Percentiles rank a stretch among this genome's conserved stretches.
These are phyloP conservation scores for Choanephora cucurbitarum DNA, from an alignment of 371 early-diverging fungal species.

Conservation along the genomic window DNA sequence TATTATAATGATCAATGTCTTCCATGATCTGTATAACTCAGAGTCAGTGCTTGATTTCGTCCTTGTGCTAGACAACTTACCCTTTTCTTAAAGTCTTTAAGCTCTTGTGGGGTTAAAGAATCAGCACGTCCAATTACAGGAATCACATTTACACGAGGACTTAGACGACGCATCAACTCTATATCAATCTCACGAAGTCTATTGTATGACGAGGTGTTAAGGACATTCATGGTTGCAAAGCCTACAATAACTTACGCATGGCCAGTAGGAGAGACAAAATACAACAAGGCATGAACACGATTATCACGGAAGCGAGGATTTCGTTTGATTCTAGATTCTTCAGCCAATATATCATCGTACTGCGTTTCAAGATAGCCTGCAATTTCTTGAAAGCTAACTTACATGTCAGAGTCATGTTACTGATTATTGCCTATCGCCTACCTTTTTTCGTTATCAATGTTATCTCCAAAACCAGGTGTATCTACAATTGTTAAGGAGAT, in stretches of 20 bases:
- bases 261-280: conserved; percentile 97
- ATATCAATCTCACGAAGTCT: conserved; percentile 96
- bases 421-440: conserved; percentile 20
- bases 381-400: conserved; percentile 75
- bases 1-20: conserved; percentile 88
- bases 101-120: conserved; percentile 74
- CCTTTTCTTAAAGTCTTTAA: conserved; percentile 81
- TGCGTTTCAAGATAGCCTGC: conserved; percentile 93
- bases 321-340: conserved; percentile 93
- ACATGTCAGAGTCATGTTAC: neutral
- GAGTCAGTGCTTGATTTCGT: neutral
- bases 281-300: conserved; percentile 96
- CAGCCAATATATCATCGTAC: conserved; percentile 94
- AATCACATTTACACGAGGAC: conserved; percentile 93
- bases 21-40: conserved; percentile 72
- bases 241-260: conserved; percentile 65
- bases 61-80: conserved; percentile 31
- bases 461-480: conserved; percentile 98
- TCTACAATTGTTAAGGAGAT: conserved; percentile 89
- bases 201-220: neutral
- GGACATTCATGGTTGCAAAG: neutral
- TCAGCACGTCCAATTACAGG: conserved; percentile 88
- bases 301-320: conserved; percentile 97
- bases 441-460: conserved; percentile 82
- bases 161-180: conserved; percentile 93